Evolutionary conservation across 2,329 filamentous ascomycete species (phyloP), one percentile per base, ranked within the genome.

Genomic region (Hyphodiscus sp.): DNA sequence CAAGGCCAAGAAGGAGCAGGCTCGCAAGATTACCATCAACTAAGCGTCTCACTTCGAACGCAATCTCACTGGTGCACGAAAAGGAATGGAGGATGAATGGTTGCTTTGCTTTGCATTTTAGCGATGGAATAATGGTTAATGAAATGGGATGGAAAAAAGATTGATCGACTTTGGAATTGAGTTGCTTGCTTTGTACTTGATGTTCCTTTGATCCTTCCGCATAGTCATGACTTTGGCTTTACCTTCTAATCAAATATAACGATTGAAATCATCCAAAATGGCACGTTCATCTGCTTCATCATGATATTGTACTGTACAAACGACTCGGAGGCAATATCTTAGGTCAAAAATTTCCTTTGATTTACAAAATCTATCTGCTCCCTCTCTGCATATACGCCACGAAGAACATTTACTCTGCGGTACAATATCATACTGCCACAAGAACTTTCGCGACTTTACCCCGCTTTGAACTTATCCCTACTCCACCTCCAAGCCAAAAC

Each of bases 1-100:
- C 53, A 87, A 86, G 76, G 78, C 79, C 23, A 78, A 76, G 71
- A 81, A 78, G 76, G 74, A 74, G 59, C 74, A 79, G 69, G 63
- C 70, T 43, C 75, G 76, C 61, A 77, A 78, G 69, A 80, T 84
- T 59, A 62, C 68, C 41, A 73, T 83, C 45, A 20, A 20, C 11
- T 33, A 55, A 52, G 49, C 55, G 43, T 33, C 52, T 51, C 47
- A 20, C 51, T 50, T 56, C 49, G 29, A 41, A 20, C 18, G 42
- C 5, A 38, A 10, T 10, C 16, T 13, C n/a, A 4, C 11, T 38
- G 33, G 11, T 6, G 16, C 5, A 38, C 33, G 23, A 8, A 38
- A 6, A 10, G 11, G 11, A 15, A 38, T 38, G 5, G 33, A 38
- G 11, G 11, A 38, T 38, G 11, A 38, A 38, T 33, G 29, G 29